Evolutionary conservation across 306 rosid genomes (phyloP).

Genomic region (Neltuma alba): DNA sequence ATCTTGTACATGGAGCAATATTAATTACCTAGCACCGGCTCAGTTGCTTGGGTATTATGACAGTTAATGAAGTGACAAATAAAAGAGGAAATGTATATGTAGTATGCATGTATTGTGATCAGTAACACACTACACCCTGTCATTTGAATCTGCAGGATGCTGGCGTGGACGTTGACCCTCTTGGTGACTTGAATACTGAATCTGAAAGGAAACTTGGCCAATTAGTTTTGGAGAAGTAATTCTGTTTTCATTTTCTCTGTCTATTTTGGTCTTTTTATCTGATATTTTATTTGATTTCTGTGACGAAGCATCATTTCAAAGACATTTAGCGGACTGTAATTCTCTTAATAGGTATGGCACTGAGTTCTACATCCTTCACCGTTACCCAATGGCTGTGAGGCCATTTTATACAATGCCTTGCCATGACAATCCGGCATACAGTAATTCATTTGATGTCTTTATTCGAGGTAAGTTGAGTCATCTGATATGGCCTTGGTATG

Average conservation of each 20-base stretch:
- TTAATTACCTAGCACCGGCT: background rate
- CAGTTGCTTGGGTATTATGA: background rate
- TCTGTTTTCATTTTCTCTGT: background rate
- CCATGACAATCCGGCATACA: constrained; percentile 71
- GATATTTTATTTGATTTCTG: background rate
- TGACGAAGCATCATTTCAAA: background rate
- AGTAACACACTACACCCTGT: background rate
- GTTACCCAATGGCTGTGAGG: constrained; percentile 86
- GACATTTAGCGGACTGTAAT: constrained; percentile 14
- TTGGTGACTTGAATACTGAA: constrained; percentile 92
- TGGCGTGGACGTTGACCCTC: constrained; percentile 83
- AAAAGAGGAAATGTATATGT: background rate
- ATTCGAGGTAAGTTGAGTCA: constrained; percentile 68
- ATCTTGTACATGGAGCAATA: background rate
- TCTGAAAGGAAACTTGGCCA: constrained; percentile 84
- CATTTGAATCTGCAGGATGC: constrained; percentile 64
- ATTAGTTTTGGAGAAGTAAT: constrained; percentile 83
- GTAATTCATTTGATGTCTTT: constrained; percentile 94
- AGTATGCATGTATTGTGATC: constrained; percentile 13
- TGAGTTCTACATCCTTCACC: constrained; percentile 88
- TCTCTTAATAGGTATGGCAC: constrained; percentile 69
- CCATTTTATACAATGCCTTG: constrained; percentile 99
- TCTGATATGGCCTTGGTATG: constrained; percentile 8
- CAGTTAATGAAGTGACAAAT: background rate
- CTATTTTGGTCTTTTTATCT: background rate